phyloP scores from a whole-genome alignment of 73 alveolate species.

The Tetrahymena thermophila region DNA sequence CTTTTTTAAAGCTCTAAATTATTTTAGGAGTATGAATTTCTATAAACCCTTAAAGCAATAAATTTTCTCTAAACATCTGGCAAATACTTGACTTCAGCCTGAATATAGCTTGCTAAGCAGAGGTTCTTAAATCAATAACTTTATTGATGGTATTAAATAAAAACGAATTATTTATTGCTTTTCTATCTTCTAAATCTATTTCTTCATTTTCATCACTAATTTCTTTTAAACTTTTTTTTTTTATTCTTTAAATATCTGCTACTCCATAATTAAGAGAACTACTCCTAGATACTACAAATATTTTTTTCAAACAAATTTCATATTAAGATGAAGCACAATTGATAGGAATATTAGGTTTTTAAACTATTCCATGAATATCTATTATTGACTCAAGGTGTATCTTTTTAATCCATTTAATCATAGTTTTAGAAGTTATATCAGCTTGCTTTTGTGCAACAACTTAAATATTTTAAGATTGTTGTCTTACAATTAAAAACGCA shows the following conservation, averaged over 20 bases:
- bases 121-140: conserved; percentile 91
- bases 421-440: conserved; percentile 62
- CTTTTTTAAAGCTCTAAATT: conserved; percentile 99
- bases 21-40: conserved; percentile 99
- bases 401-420: conserved; percentile 72
- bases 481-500: conserved; percentile 88
- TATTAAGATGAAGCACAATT: conserved; percentile 74
- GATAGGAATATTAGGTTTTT: conserved; percentile 66
- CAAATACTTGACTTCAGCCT: conserved; percentile 90
- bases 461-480: conserved; percentile 74
- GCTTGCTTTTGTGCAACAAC: conserved; percentile 68
- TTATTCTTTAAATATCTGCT: conserved; percentile 86
- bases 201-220: neutral
- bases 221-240: conserved; percentile 73
- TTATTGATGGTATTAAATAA: conserved; percentile 86
- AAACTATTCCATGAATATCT: conserved; percentile 74
- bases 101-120: conserved; percentile 91
- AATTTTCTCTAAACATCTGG: conserved; percentile 85
- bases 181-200: neutral
- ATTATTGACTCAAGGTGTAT: conserved; percentile 84
- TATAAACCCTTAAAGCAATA: conserved; percentile 71
- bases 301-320: conserved; percentile 66
- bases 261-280: conserved; percentile 87
- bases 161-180: neutral
- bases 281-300: conserved; percentile 67